Percentiles rank a stretch among this genome's conserved stretches.
These are phyloP conservation scores for Dendrostoma leiphaemia DNA, from an alignment of 2,329 filamentous ascomycete genomes.

Conservation along the genomic window DNA sequence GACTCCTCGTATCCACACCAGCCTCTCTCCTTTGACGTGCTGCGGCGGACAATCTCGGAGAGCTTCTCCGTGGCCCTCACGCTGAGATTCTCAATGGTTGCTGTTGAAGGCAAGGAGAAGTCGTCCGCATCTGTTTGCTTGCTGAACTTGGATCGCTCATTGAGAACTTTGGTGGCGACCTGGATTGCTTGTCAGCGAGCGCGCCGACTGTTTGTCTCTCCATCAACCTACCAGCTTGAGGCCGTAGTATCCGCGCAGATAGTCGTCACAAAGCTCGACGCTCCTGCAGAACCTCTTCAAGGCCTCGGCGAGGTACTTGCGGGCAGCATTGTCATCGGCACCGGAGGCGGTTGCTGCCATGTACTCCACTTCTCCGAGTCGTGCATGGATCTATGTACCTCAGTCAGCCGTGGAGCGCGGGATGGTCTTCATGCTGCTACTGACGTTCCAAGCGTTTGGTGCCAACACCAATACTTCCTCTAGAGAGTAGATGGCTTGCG, in stretches of 20 bases:
- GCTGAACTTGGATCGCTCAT: conserved; percentile 38
- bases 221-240: conserved; percentile 66
- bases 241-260: conserved; percentile 89
- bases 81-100: conserved; percentile 66
- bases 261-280: conserved; percentile 90
- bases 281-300: conserved; percentile 85
- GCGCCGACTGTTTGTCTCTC: background rate
- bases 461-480: conserved; percentile 86
- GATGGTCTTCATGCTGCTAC: conserved; percentile 31
- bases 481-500: conserved; percentile 81
- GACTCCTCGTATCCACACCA: conserved; percentile 72
- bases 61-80: conserved; percentile 72
- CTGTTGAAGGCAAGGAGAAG: conserved; percentile 52
- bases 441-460: conserved; percentile 93
- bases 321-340: conserved; percentile 35
- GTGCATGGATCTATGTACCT: conserved; percentile 69
- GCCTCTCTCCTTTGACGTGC: conserved; percentile 56
- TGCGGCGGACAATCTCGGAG: conserved; percentile 69
- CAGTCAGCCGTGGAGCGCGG: conserved; percentile 19
- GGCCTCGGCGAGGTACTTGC: conserved; percentile 65
- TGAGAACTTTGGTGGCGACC: conserved; percentile 51
- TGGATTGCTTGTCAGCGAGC: conserved; percentile 30
- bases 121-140: conserved; percentile 48
- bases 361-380: conserved; percentile 79
- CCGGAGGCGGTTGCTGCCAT: conserved; percentile 55